phyloP scores from a whole-genome alignment of 768 basidiomycete genomes.

The Neoboletus magnificus region DNA sequence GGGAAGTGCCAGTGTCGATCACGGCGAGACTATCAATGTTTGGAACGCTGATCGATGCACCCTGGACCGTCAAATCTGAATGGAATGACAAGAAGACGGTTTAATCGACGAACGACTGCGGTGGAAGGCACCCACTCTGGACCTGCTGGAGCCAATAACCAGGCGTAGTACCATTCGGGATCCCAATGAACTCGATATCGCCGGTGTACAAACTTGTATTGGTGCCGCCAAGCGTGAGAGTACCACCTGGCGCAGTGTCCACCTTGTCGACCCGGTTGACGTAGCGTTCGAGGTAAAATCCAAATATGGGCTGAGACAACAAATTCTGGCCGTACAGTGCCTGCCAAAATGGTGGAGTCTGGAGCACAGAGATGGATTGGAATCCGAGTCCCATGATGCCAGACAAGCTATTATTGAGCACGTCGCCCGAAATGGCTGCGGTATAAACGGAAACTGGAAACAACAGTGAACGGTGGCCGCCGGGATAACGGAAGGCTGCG shows the following conservation, averaged over 20 bases:
- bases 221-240: constrained; percentile 67
- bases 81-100: background rate
- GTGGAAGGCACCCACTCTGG: constrained; percentile 38
- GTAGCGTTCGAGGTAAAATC: constrained; percentile 61
- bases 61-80: constrained; percentile 58
- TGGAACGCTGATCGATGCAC: constrained; percentile 41
- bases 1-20: constrained; percentile 90
- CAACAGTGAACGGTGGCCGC: background rate
- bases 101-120: background rate
- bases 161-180: constrained; percentile 35
- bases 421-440: constrained; percentile 30
- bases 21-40: constrained; percentile 50
- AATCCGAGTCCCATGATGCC: constrained; percentile 78
- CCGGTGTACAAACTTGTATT: constrained; percentile 56
- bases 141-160: constrained; percentile 59
- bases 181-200: constrained; percentile 58
- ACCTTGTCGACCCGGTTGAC: constrained; percentile 28
- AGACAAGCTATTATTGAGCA: constrained; percentile 35
- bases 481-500: constrained; percentile 15
- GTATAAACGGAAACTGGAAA: constrained; percentile 51
- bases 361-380: constrained; percentile 49
- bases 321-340: constrained; percentile 40
- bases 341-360: constrained; percentile 62
- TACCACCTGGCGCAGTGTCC: constrained; percentile 52
- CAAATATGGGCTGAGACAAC: constrained; percentile 50